Percentiles rank a stretch among this genome's conserved stretches.
These are phyloP conservation scores for Colletotrichum horii DNA, from an alignment of 2,329 filamentous ascomycete species.

Conservation along the genomic window DNA sequence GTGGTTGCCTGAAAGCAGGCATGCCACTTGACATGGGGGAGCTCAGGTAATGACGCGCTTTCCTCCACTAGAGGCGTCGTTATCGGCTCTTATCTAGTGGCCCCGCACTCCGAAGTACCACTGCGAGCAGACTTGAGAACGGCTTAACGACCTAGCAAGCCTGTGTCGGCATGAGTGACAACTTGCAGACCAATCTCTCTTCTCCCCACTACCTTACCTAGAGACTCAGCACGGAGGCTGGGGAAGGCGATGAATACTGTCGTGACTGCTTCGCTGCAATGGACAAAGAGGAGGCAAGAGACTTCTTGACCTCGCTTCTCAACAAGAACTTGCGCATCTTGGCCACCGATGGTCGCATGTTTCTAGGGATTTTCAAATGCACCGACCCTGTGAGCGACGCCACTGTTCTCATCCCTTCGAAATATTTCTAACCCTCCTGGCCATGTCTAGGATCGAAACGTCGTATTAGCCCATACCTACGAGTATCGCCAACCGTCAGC, in stretches of 20 bases:
- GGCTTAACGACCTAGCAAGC: neutral
- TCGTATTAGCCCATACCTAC: slow-evolving; percentile 84
- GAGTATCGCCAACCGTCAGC: slow-evolving; percentile 83
- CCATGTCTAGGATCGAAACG: slow-evolving; percentile 75
- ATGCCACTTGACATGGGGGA: neutral
- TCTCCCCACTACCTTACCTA: neutral
- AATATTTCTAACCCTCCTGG: neutral
- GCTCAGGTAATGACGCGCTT: slow-evolving; percentile 19
- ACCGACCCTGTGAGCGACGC: slow-evolving; percentile 70
- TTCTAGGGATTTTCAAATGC: slow-evolving; percentile 91
- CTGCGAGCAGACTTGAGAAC: neutral
- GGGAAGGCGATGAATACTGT: neutral
- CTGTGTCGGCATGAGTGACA: neutral
- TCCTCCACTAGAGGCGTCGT: neutral
- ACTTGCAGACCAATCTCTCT: neutral
- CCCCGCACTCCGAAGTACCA: neutral
- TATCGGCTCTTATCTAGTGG: slow-evolving; percentile 18
- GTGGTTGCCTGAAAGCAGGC: neutral
- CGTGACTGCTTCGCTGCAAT: slow-evolving; percentile 31
- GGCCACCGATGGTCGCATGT: slow-evolving; percentile 84
- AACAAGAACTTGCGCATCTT: slow-evolving; percentile 81
- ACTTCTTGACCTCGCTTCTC: slow-evolving; percentile 69
- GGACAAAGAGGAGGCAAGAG: slow-evolving; percentile 57
- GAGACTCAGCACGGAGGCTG: neutral
- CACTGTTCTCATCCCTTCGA: neutral